phyloP scores from a whole-genome alignment of 2,329 filamentous ascomycete species.

The Thielaviopsis populi region DNA sequence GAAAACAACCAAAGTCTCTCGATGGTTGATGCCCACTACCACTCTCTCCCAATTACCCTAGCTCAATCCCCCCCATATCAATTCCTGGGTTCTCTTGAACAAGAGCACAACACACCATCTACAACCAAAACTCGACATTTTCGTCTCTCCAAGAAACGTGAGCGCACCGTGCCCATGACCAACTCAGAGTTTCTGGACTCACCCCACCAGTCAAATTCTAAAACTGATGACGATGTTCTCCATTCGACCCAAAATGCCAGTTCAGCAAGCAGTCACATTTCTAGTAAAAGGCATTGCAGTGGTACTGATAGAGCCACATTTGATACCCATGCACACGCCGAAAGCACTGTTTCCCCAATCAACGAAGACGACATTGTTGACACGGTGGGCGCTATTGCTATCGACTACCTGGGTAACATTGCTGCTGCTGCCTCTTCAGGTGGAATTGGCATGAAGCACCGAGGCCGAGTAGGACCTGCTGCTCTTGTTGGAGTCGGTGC shows the following conservation, averaged over 20 bases:
- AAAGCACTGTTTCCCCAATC: slow-evolving; percentile 1
- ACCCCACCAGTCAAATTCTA: background rate
- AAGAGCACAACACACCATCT: background rate
- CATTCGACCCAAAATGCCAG: background rate
- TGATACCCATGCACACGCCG: background rate
- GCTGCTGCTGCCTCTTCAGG: slow-evolving; percentile 92
- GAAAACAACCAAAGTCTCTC: slow-evolving; percentile 20
- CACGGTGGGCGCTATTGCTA: slow-evolving; percentile 88
- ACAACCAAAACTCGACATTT: background rate
- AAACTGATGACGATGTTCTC: background rate
- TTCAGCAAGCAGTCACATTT: background rate
- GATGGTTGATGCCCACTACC: slow-evolving; percentile 13
- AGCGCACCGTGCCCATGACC: background rate
- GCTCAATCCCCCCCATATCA: background rate
- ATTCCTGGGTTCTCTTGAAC: background rate
- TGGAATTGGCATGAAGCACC: slow-evolving; percentile 96
- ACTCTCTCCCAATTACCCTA: slow-evolving; percentile 10
- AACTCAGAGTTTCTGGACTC: background rate
- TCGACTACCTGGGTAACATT: slow-evolving; percentile 74
- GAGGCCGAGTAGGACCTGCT: slow-evolving; percentile 78
- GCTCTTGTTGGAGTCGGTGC: slow-evolving; percentile 86
- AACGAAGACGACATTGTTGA: slow-evolving; percentile 54
- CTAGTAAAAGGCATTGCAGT: slow-evolving; percentile 11
- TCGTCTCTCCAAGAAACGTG: slow-evolving; percentile 1
- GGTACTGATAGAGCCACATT: background rate